Evolutionary conservation across 2,329 filamentous ascomycete genomes (phyloP).

Genomic region (Neofusicoccum ribis): DNA sequence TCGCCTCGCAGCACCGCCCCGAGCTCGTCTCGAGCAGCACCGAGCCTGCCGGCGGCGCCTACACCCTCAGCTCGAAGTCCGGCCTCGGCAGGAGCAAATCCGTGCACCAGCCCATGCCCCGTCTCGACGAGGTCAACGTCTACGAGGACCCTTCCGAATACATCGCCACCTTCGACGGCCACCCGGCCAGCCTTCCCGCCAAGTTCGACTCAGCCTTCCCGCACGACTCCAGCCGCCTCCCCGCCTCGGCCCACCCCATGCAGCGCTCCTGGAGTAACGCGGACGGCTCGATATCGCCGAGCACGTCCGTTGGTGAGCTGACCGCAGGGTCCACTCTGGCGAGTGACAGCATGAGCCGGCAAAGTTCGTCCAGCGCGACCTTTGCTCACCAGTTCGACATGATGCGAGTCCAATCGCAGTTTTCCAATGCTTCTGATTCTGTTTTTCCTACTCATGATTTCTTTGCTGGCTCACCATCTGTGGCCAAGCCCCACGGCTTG

Average conservation of each 20-base stretch:
- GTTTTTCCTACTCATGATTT: slow-evolving; percentile 34
- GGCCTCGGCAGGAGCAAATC: slow-evolving; percentile 26
- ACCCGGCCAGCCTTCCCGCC: slow-evolving; percentile 14
- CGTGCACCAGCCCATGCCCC: slow-evolving; percentile 30
- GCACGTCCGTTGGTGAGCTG: slow-evolving; percentile 39
- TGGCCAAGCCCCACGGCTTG: slow-evolving; percentile 20
- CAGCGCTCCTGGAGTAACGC: slow-evolving; percentile 30
- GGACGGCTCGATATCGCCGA: slow-evolving; percentile 37
- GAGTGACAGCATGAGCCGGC: slow-evolving; percentile 46
- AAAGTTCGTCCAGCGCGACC: slow-evolving; percentile 43
- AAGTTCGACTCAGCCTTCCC: slow-evolving; percentile 23
- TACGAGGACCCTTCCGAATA: slow-evolving; percentile 39
- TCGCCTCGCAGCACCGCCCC: slow-evolving; percentile 1
- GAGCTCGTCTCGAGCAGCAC: slow-evolving; percentile 8
- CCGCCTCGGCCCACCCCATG: slow-evolving; percentile 24
- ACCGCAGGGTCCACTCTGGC: slow-evolving; percentile 38
- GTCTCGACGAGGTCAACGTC: slow-evolving; percentile 30
- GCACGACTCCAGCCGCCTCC: slow-evolving; percentile 19
- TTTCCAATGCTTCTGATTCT: slow-evolving; percentile 36
- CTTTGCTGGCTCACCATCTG: slow-evolving; percentile 23
- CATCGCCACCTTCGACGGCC: slow-evolving; percentile 32
- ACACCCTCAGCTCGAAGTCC: slow-evolving; percentile 33
- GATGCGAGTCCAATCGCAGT: slow-evolving; percentile 46
- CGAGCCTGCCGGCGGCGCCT: slow-evolving; percentile 27
- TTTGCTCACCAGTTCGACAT: slow-evolving; percentile 45